Conservation (phyloP, 345 rosid genomes). For the Hevea brasiliensis region DNA sequence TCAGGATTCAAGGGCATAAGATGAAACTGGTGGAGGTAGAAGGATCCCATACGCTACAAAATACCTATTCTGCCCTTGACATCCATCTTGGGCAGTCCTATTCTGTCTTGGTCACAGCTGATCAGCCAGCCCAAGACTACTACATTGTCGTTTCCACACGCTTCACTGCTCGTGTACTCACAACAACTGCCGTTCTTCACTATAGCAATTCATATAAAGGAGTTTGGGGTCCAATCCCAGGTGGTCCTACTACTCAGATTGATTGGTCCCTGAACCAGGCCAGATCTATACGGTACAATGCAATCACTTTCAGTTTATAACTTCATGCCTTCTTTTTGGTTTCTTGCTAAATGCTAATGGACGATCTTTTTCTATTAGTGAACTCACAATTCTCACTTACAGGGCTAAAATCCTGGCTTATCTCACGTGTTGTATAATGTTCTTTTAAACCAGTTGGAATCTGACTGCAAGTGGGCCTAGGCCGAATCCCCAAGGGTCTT, state of each 20-base stretch:
- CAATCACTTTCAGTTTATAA: neutral
- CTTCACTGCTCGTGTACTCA: conserved; percentile 55
- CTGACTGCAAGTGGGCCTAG: conserved; percentile 81
- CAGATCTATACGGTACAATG: conserved; percentile 54
- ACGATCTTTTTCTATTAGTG: too few species aligned
- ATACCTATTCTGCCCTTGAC: conserved; percentile 62
- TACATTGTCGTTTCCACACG: conserved; percentile 65
- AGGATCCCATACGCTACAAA: conserved; percentile 76
- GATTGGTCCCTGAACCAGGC: conserved; percentile 81
- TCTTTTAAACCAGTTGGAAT: conserved; percentile 49
- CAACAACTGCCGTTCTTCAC: conserved; percentile 57
- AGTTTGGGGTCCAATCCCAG: conserved; percentile 60
- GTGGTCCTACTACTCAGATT: conserved; percentile 67
- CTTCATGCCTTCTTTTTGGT: too few species aligned
- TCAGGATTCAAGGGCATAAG: conserved; percentile 81
- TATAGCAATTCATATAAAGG: conserved; percentile 60
- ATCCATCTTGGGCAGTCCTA: conserved; percentile 71
- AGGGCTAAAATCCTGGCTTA: too few species aligned
- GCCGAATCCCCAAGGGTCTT: conserved; percentile 92
- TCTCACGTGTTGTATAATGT: neutral
- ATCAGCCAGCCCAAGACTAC: conserved; percentile 68
- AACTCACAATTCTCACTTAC: too few species aligned
- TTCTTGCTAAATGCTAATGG: too few species aligned
- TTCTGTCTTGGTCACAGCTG: conserved; percentile 68
- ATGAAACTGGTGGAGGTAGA: conserved; percentile 73